Conservation (phyloP, 768 basidiomycete genomes). For the Leccinum olivaceopallidum region DNA sequence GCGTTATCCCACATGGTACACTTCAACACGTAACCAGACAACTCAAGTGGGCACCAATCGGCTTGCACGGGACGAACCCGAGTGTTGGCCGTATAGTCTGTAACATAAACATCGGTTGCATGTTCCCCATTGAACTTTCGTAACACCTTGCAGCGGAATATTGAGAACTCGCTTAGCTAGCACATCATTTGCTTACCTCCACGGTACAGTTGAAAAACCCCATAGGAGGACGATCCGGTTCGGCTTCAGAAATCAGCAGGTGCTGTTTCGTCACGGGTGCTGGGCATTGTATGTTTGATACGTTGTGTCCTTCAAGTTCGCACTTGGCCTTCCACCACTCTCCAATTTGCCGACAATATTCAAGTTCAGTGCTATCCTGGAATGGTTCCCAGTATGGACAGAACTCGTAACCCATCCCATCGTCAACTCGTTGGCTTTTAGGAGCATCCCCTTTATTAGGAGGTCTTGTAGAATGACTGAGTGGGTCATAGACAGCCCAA, state of each 20-base stretch:
- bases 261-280: constrained; percentile 36
- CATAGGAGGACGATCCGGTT: constrained; percentile 41
- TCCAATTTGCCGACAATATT: constrained; percentile 43
- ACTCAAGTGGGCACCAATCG: constrained; percentile 47
- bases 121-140: constrained; percentile 38
- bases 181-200: constrained; percentile 43
- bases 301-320: constrained; percentile 17
- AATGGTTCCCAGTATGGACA: constrained; percentile 47
- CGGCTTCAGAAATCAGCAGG: constrained; percentile 50
- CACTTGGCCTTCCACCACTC: constrained; percentile 52
- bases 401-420: constrained; percentile 40
- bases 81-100: constrained; percentile 59
- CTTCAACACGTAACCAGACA: constrained; percentile 48
- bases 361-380: constrained; percentile 36
- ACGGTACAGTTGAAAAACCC: constrained; percentile 66
- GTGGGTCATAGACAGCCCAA: constrained; percentile 57
- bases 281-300: constrained; percentile 16
- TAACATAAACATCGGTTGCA: constrained; percentile 55
- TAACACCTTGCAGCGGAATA: constrained; percentile 43
- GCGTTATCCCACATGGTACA: constrained; percentile 64
- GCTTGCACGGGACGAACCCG: constrained; percentile 35
- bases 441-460: constrained; percentile 41
- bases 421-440: constrained; percentile 28
- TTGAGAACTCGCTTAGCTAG: background rate
- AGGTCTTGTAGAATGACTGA: constrained; percentile 38